These are phyloP conservation scores for Gamarada debralockiae DNA, from an alignment of 495 filamentous ascomycete genomes.

Conservation along the genomic window DNA sequence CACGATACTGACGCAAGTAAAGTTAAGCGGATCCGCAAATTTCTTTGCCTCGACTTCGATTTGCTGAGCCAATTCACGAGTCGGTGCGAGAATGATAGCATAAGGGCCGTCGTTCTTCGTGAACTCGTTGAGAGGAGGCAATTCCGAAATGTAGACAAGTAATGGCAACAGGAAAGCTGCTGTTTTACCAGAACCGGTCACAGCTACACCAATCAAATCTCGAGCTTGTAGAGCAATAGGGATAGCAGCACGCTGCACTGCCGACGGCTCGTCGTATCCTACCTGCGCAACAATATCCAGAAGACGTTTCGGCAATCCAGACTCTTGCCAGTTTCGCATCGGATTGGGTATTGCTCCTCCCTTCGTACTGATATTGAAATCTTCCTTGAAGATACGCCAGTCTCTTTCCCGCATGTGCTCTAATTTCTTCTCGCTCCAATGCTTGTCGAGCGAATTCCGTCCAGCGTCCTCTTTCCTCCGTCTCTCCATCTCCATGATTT, in stretches of 20 bases:
- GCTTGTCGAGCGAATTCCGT: conserved; percentile 71
- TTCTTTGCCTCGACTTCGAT: conserved; percentile 95
- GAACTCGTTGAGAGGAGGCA: conserved; percentile 78
- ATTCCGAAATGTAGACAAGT: conserved; percentile 92
- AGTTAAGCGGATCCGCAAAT: conserved; percentile 86
- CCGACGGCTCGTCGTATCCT: conserved; percentile 89
- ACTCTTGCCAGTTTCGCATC: conserved; percentile 94
- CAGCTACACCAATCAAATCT: conserved; percentile 96
- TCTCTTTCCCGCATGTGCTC: conserved; percentile 97
- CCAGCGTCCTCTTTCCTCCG: conserved; percentile 68
- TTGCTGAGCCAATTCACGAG: conserved; percentile 97
- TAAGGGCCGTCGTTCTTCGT: conserved; percentile 97
- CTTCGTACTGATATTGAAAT: conserved; percentile 95
- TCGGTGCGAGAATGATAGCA: conserved; percentile 92
- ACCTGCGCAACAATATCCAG: conserved; percentile 80
- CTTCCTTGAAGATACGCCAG: conserved; percentile 99
- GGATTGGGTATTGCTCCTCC: conserved; percentile 87
- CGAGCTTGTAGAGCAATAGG: conserved; percentile 91
- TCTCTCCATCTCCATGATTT: conserved; percentile 87
- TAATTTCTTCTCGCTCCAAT: conserved; percentile 96
- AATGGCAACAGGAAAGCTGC: conserved; percentile 92
- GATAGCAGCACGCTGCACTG: conserved; percentile 91
- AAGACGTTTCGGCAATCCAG: conserved; percentile 70
- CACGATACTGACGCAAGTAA: conserved; percentile 95
- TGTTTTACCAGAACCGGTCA: conserved; percentile 98